phyloP scores from a whole-genome alignment of 768 basidiomycete genomes.

The Pilatotrama ljubarskyi region DNA sequence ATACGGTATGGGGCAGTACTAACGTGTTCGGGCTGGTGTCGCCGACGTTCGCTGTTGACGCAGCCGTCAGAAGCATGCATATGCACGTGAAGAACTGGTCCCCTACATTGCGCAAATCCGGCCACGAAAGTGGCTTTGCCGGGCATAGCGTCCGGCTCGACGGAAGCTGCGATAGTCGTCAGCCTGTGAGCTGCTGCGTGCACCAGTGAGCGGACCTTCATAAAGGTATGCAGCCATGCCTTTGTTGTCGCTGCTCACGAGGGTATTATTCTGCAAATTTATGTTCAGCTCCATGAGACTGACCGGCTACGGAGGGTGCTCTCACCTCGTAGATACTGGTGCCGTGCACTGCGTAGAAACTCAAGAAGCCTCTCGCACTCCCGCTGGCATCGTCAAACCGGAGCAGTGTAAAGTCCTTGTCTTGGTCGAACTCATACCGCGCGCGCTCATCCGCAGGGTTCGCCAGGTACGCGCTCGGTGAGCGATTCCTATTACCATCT shows the following conservation, averaged over 20 bases:
- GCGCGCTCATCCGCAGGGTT: constrained; percentile 73
- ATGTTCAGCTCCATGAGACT: background rate
- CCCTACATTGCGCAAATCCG: constrained; percentile 72
- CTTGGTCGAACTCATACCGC: constrained; percentile 67
- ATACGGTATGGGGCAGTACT: constrained; percentile 28
- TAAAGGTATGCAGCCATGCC: constrained; percentile 84
- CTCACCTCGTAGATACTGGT: constrained; percentile 75
- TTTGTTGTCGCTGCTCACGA: constrained; percentile 83
- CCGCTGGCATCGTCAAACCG: constrained; percentile 62
- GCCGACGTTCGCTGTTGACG: constrained; percentile 66
- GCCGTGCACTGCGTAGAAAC: constrained; percentile 79
- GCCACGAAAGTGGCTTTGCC: constrained; percentile 73
- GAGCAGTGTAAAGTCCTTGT: constrained; percentile 71
- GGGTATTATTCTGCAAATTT: constrained; percentile 65
- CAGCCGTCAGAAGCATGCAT: constrained; percentile 1
- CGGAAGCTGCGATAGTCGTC: constrained; percentile 43
- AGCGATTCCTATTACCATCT: constrained; percentile 72
- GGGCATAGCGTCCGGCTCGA: constrained; percentile 65
- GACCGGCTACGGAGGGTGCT: background rate
- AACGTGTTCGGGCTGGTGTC: constrained; percentile 81
- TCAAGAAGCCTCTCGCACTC: constrained; percentile 62
- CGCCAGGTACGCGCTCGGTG: constrained; percentile 73
- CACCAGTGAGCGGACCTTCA: constrained; percentile 48
- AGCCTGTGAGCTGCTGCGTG: background rate
- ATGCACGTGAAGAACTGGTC: constrained; percentile 1